Conservation (phyloP, 2,329 filamentous ascomycete genomes). For the Alternaria hordeiaustralica region DNA sequence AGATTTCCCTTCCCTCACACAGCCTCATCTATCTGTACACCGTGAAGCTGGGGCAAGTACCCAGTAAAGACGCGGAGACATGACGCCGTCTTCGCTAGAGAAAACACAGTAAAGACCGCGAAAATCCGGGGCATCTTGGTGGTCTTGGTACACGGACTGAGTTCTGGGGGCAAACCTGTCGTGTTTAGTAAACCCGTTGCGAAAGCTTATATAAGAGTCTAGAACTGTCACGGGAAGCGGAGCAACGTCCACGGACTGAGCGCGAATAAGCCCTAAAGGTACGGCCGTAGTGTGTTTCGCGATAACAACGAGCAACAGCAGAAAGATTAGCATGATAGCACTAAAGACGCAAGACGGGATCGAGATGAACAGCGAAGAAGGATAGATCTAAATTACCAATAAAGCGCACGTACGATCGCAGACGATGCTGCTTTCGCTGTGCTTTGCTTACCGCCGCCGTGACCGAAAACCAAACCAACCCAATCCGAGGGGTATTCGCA, state of each 20-base stretch:
- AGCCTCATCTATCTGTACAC: not conserved
- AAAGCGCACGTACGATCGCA: not conserved
- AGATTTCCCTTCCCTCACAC: not conserved
- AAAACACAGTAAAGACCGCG: not conserved
- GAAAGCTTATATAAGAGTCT: not conserved
- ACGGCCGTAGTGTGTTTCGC: not conserved
- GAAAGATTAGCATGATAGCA: not conserved
- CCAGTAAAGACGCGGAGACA: not conserved
- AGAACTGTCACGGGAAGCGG: not conserved
- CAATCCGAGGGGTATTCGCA: constrained; percentile 15
- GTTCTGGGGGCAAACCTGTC: not conserved
- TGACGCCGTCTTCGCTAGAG: not conserved
- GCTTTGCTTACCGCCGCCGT: not conserved
- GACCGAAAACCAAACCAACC: constrained; percentile 4
- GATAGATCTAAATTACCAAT: constrained; percentile 7
- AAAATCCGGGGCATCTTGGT: not conserved
- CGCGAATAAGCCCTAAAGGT: not conserved
- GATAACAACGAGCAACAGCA: not conserved
- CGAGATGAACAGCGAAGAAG: not conserved
- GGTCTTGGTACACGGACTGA: not conserved
- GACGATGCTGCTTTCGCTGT: constrained; percentile 2
- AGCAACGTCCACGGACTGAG: not conserved
- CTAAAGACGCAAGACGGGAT: not conserved
- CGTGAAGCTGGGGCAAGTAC: not conserved
- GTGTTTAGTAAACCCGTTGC: not conserved